These are phyloP conservation scores for Penicillium pulvis DNA, from an alignment of 495 filamentous ascomycete genomes.

Conservation along the genomic window DNA sequence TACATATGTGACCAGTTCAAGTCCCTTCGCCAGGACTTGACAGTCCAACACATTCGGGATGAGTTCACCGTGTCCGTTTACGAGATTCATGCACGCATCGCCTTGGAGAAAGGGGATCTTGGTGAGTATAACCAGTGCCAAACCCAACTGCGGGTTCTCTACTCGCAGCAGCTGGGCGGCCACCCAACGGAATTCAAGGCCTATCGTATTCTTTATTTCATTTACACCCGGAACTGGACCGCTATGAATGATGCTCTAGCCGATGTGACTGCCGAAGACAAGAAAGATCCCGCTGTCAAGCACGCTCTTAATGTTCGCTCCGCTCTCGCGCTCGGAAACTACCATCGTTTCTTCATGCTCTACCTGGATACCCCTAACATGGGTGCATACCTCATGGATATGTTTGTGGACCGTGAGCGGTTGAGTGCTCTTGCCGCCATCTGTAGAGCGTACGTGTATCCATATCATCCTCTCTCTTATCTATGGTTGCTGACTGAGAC, in stretches of 20 bases:
- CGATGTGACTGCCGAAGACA: conserved; percentile 97
- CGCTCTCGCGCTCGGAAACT: conserved; percentile 89
- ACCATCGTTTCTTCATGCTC: conserved; percentile 94
- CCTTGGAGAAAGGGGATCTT: conserved; percentile 96
- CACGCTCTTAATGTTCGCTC: conserved; percentile 93
- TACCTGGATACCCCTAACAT: conserved; percentile 95
- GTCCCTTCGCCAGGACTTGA: conserved; percentile 95
- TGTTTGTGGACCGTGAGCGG: conserved; percentile 94
- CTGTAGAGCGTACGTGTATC: conserved; percentile 84
- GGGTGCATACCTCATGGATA: conserved; percentile 98
- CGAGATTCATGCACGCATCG: conserved; percentile 96
- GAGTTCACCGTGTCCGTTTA: conserved; percentile 95
- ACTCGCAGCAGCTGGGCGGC: conserved; percentile 81
- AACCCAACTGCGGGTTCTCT: conserved; percentile 91
- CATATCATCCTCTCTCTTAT: neutral
- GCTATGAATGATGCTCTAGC: conserved; percentile 97
- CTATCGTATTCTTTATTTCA: conserved; percentile 99
- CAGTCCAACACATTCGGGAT: conserved; percentile 94
- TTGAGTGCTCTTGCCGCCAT: conserved; percentile 85
- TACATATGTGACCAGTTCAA: conserved; percentile 99
- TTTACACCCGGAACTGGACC: conserved; percentile 97
- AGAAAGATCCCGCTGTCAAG: conserved; percentile 76
- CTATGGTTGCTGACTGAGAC: conserved; percentile 36
- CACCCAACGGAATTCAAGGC: conserved; percentile 96
- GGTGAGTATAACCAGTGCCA: conserved; percentile 99